Conservation (phyloP, 2,329 filamentous ascomycete species). For the Trichoderma koningiopsis region DNA sequence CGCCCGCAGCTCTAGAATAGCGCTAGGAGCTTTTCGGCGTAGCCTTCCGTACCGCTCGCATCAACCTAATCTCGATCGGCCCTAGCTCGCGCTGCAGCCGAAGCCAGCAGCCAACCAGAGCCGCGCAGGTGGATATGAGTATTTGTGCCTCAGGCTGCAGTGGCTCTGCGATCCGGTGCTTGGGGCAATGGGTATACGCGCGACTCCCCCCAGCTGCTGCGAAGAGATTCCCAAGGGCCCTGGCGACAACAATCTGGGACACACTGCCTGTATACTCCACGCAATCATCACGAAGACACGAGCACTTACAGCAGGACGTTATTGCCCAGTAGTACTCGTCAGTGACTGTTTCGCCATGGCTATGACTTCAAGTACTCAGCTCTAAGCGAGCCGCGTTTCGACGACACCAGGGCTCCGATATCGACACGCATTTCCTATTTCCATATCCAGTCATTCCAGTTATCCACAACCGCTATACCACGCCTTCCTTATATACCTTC, state of each 20-base stretch:
- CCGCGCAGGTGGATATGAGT: background rate
- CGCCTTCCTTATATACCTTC: background rate
- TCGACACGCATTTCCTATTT: background rate
- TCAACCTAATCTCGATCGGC: background rate
- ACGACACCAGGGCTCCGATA: constrained; percentile 20
- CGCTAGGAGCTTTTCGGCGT: background rate
- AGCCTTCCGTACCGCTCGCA: background rate
- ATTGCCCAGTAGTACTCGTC: constrained; percentile 21
- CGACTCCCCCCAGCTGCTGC: constrained; percentile 17
- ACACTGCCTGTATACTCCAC: constrained; percentile 18
- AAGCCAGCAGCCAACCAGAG: background rate
- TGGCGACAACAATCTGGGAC: constrained; percentile 13
- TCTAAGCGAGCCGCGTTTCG: constrained; percentile 29
- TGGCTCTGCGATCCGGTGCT: constrained; percentile 11
- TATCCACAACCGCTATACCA: background rate
- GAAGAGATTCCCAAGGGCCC: constrained; percentile 9
- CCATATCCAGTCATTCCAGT: background rate
- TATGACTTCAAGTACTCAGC: constrained; percentile 23
- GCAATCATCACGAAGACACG: constrained; percentile 27
- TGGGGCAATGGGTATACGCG: constrained; percentile 25
- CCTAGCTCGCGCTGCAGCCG: constrained; percentile 8
- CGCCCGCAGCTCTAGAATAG: too few species aligned
- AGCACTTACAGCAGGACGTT: constrained; percentile 23
- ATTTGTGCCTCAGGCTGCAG: constrained; percentile 15
- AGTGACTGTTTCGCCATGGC: constrained; percentile 30